Conservation (phyloP, 1,284 basidiomycete species). For the Lignosus rhinocerotis region DNA sequence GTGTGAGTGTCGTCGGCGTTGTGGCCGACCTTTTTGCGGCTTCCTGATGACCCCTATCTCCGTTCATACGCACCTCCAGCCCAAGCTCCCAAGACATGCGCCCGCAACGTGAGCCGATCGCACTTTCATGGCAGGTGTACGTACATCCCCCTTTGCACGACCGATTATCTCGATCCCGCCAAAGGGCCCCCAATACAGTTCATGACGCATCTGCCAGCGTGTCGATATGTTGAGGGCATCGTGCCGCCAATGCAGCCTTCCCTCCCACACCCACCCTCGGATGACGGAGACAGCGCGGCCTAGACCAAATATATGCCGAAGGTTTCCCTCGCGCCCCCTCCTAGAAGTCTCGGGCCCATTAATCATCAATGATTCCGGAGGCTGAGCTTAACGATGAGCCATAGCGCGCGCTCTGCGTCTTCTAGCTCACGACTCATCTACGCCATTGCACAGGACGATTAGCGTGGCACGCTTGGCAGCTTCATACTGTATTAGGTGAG, state of each 20-base stretch:
- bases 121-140: background rate
- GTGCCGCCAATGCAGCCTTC: background rate
- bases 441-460: background rate
- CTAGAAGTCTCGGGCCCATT: background rate
- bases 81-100: background rate
- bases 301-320: background rate
- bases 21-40: too few relatives aligned
- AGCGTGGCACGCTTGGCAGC: background rate
- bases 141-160: background rate
- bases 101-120: background rate
- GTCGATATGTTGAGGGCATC: too few relatives aligned
- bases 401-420: background rate
- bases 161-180: background rate
- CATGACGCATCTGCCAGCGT: too few relatives aligned
- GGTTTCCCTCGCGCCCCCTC: background rate
- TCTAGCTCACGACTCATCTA: background rate
- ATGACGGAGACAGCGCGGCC: background rate
- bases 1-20: background rate
- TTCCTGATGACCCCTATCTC: background rate
- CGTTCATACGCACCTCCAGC: background rate
- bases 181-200: background rate
- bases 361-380: background rate
- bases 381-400: slow-evolving; percentile 1
- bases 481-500: too few relatives aligned
- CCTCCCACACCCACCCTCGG: background rate